Conservation (phyloP, 2,329 filamentous ascomycete genomes). For the Trichoderma breve region DNA sequence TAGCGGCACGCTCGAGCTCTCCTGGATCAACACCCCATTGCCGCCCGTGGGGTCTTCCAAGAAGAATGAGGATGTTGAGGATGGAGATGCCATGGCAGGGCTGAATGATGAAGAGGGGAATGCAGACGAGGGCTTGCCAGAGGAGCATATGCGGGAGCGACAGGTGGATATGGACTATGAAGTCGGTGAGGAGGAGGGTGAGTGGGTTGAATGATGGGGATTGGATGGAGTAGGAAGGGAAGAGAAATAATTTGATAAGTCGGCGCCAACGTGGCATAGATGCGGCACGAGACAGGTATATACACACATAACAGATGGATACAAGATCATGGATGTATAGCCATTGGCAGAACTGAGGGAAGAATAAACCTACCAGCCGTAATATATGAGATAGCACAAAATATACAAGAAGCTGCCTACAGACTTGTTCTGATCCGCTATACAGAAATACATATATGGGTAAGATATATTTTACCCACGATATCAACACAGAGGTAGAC, state of each 20-base stretch:
- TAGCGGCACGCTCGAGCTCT: conserved; percentile 60
- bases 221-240: neutral
- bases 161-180: conserved; percentile 53
- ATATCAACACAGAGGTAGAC: neutral
- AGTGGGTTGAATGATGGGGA: conserved; percentile 35
- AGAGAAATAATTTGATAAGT: neutral
- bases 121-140: conserved; percentile 17
- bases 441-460: neutral
- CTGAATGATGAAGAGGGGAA: conserved; percentile 25
- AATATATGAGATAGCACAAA: neutral
- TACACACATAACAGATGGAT: neutral
- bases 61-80: conserved; percentile 2
- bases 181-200: conserved; percentile 49
- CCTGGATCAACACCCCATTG: conserved; percentile 53
- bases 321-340: neutral
- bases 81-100: conserved; percentile 30
- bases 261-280: neutral
- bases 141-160: conserved; percentile 29
- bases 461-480: neutral
- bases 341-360: neutral
- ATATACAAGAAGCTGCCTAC: neutral
- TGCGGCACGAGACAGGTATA: neutral
- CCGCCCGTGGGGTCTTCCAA: conserved; percentile 25
- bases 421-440: neutral
- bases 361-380: neutral